A percentile compares a stretch with the other conserved stretches of the same genome.
These are phyloP conservation scores for Sinapis alba DNA, from an alignment of 441 rosid genomes.

Conservation along the genomic window DNA sequence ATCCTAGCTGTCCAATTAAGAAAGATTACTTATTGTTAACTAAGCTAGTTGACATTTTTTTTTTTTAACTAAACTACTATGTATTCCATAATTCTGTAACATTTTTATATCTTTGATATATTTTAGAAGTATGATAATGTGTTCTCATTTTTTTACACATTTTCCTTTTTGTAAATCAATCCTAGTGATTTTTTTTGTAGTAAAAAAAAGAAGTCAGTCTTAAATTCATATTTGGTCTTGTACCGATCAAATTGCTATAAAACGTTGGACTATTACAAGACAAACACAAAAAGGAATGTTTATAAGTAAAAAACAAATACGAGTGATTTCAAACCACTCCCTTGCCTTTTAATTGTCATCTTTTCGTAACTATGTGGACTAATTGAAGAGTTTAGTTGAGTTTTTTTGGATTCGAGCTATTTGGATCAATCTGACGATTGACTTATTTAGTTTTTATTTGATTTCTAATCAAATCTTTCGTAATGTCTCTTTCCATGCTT, in stretches of 20 bases:
- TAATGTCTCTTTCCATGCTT: slow-evolving; percentile 14
- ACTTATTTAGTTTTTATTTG: slow-evolving; percentile 8
- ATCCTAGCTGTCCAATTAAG: neutral
- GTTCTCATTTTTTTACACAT: neutral
- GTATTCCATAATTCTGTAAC: neutral
- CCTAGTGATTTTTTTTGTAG: neutral
- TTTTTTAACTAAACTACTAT: neutral
- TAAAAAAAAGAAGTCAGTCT: neutral
- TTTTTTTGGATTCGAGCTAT: slow-evolving; percentile 34
- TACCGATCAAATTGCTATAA: slow-evolving; percentile 17
- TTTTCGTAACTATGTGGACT: slow-evolving; percentile 37
- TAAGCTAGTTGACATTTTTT: too few relatives aligned
- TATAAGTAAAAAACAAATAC: slow-evolving; percentile 10
- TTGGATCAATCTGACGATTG: slow-evolving; percentile 30
- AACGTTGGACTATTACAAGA: slow-evolving; percentile 30
- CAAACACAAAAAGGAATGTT: slow-evolving; percentile 37
- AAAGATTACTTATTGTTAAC: neutral
- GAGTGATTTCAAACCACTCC: slow-evolving; percentile 42
- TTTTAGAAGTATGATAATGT: neutral
- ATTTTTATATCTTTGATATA: neutral
- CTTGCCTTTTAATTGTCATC: slow-evolving; percentile 43
- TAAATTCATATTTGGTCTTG: slow-evolving; percentile 3
- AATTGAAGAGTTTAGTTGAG: slow-evolving; percentile 41
- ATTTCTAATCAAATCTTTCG: slow-evolving; percentile 34
- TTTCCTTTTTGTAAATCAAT: neutral